Evolutionary conservation across 768 basidiomycete genomes (phyloP).

Genomic region (Lanmaoa rubissima): DNA sequence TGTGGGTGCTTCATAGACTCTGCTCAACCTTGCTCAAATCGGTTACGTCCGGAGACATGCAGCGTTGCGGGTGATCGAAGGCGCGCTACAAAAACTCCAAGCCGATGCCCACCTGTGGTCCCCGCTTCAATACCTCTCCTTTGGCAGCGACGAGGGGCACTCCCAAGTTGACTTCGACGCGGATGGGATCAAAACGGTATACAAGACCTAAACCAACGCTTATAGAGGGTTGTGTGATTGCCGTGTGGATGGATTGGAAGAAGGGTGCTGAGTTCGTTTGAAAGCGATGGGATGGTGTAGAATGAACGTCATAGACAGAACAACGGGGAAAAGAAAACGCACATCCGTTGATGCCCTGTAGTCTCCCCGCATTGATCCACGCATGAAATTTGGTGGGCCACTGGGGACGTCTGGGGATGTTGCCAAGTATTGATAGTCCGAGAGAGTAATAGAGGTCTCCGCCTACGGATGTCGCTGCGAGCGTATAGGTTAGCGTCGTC

Average conservation of each 20-base stretch:
- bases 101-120: constrained; percentile 80
- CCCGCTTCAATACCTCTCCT: constrained; percentile 65
- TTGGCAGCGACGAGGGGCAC: constrained; percentile 71
- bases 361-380: constrained; percentile 79
- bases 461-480: constrained; percentile 78
- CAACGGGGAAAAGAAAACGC: constrained; percentile 19
- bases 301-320: not conserved
- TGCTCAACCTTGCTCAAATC: too few relatives aligned
- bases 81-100: constrained; percentile 63
- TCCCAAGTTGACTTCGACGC: constrained; percentile 88
- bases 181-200: constrained; percentile 77
- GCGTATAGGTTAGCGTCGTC: not conserved
- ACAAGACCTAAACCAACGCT: constrained; percentile 82
- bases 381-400: constrained; percentile 84
- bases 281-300: not conserved
- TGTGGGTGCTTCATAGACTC: not conserved
- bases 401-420: constrained; percentile 67
- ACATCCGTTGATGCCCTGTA: constrained; percentile 64
- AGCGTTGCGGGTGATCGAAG: constrained; percentile 5
- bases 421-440: constrained; percentile 71
- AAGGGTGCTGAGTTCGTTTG: constrained; percentile 5
- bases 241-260: constrained; percentile 11
- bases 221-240: constrained; percentile 51
- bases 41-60: not conserved
- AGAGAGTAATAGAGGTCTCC: constrained; percentile 81